Conservation (phyloP, 1,284 basidiomycete species). For the Erythrobasidium hasegawianum region DNA sequence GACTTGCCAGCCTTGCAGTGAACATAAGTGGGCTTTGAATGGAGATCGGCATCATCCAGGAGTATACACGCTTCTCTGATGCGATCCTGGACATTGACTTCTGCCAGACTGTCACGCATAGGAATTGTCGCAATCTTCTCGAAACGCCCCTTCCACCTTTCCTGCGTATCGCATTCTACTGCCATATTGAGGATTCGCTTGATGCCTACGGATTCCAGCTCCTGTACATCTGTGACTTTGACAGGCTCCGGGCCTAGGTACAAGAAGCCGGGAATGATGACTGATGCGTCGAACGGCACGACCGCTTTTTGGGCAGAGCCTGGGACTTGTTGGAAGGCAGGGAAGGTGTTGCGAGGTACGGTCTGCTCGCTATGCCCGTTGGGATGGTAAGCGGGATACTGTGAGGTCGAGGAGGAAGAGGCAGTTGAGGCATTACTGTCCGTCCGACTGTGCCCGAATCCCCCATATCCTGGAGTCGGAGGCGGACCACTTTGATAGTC, state of each 20-base stretch:
- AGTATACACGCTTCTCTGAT: conserved; percentile 79
- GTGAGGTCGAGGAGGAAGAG: conserved; percentile 7
- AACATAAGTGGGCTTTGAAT: conserved; percentile 76
- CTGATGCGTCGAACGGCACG: conserved; percentile 66
- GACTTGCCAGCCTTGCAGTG: conserved; percentile 97
- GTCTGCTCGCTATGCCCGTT: neutral
- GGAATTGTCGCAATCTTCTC: conserved; percentile 79
- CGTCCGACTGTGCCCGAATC: neutral
- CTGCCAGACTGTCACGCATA: conserved; percentile 92
- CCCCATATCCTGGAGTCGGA: neutral
- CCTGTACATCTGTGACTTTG: conserved; percentile 64
- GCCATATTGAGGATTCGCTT: conserved; percentile 87
- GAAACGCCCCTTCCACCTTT: conserved; percentile 66
- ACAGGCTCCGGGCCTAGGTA: conserved; percentile 88
- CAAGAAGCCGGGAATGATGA: conserved; percentile 82
- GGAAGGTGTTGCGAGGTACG: neutral
- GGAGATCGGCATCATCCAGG: conserved; percentile 80
- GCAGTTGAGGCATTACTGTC: neutral
- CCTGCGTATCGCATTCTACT: conserved; percentile 78
- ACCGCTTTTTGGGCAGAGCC: conserved; percentile 3
- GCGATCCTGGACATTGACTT: conserved; percentile 77
- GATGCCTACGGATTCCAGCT: conserved; percentile 71
- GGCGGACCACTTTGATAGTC: neutral
- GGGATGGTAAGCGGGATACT: neutral
- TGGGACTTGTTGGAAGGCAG: neutral